Percentiles rank a stretch among this genome's conserved stretches.
These are phyloP conservation scores for Stemphylium beticola DNA, from an alignment of 2,329 filamentous ascomycete species.

Conservation along the genomic window DNA sequence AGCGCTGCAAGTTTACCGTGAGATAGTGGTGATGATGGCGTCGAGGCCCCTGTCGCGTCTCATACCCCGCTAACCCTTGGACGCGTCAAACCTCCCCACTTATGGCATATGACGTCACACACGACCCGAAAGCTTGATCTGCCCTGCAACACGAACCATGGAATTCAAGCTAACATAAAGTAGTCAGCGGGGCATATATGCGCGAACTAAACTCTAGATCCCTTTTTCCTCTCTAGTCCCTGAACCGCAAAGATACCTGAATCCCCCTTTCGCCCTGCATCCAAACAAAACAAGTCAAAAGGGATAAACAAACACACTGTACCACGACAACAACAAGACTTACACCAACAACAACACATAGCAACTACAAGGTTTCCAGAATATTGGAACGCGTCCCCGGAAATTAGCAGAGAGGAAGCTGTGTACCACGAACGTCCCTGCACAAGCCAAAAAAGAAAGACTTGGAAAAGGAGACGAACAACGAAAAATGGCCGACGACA, in stretches of 20 bases:
- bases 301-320: background rate
- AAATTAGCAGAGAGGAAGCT: no score
- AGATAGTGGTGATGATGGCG: background rate
- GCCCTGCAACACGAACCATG: slow-evolving; percentile 1
- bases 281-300: background rate
- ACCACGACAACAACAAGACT: background rate
- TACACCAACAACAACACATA: no score
- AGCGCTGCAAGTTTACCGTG: background rate
- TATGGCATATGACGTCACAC: slow-evolving; percentile 12
- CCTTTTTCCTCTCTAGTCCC: background rate
- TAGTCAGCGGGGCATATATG: background rate
- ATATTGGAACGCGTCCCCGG: no score
- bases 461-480: background rate
- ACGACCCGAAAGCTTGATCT: slow-evolving; percentile 9
- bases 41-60: slow-evolving; percentile 3
- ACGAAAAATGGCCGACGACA: slow-evolving; percentile 17
- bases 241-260: background rate
- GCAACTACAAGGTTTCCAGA: no score
- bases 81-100: slow-evolving; percentile 8
- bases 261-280: background rate
- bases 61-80: slow-evolving; percentile 5
- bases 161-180: slow-evolving; percentile 6
- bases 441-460: background rate
- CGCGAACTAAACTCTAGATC: background rate
- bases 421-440: no score